Base-by-base conservation (phyloP, 2,329 filamentous ascomycete genomes). In the Pseudogymnoascus pannorum region DNA sequence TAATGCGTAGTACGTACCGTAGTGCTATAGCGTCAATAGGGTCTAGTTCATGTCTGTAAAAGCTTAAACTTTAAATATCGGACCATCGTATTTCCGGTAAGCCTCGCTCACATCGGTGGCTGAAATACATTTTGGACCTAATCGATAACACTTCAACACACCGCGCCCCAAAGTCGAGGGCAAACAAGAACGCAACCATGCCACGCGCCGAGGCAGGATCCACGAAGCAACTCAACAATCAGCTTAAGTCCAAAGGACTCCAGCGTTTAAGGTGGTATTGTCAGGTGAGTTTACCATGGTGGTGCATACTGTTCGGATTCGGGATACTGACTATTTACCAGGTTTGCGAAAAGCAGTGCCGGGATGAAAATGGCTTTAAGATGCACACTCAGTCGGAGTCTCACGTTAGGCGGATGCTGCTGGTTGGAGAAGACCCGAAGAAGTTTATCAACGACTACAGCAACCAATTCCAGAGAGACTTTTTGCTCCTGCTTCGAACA, bases 251-350 rank as follows among this genome's bases (percentile, higher is more conserved):
- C 65, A 88, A 91, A 73, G 87, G 86, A 60, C 76, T 86, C 9
- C 88, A 94, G 70, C 83, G 93, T 5, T 79, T 99, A 60, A 84
- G 93, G 72, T 99, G 91, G 89, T 97, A 92, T 77, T 97, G 92
- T 65, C 85, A 89, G 71, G 72, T 80, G 81, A 63, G 66, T 65
- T 20, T 22, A n/a, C 18, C 29, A n/a, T 35, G 36, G 59, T 51
- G 44, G 44, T 8, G 44, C 44, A 16, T 51, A n/a, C 44, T 9
- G 14, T 26, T 57, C 33, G 44, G 54, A 33, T 22, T 33, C n/a
- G 44, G n/a, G n/a, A 58, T 33, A 59, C 62, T 66, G 42, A 65
- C 51, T n/a, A 12, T 31, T 12, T 18, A n/a, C 64, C 82, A 89
- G 72, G 84, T 88, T 5, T 97, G 92, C 77, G 83, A 91, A 71